Evolutionary conservation across 2,329 filamentous ascomycete genomes (phyloP), one percentile per base, ranked within the genome.

Genomic region (Microascus cirrosus): DNA sequence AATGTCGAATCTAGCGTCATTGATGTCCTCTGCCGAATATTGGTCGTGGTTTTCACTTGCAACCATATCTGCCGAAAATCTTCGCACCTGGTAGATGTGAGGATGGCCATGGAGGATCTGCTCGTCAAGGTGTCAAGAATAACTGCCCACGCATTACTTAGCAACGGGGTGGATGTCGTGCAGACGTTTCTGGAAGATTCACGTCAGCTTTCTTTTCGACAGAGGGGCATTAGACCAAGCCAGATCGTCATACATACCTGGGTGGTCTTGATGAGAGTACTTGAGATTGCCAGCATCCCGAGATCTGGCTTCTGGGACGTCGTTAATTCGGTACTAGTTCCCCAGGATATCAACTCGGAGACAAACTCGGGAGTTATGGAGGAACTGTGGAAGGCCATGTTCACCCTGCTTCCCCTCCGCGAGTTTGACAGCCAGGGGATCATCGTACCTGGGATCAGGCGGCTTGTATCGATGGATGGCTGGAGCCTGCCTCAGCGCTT

Each of bases 251-350:
- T 78, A 10, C 75, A 82, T 58, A 77, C 78, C 11, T 88, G 84
- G 85, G 76, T 84, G 2, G 70, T 81, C 24, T 60, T 82, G 4
- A 81, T 85, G 64, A 77, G 79, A 54, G 69, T 78, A 0, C 65
- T 86, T 4, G 75, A 79, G 32, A 69, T 73, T 36, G 75, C 77
- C 13, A 68, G 67, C 8, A 78, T 84, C 50, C 76, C 77, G 1
- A 73, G 76, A 55, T 70, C 73, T 24, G 77, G 77, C 1, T 87
- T 87, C 62, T 87, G 84, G 84, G 81, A 85, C 58, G 62, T 85
- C 35, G 65, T 75, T 1, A 77, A 81, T 59, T 63, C 72, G 6
- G 66, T 71, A 12, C 68, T 83, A 59, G 64, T 74, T 2, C 64
- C 65, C 18, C 62, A 71, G 1, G 67, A 69, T 34, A 25, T 57